phyloP scores from a whole-genome alignment of 2,329 filamentous ascomycete species.

The Macrophomina phaseolina region DNA sequence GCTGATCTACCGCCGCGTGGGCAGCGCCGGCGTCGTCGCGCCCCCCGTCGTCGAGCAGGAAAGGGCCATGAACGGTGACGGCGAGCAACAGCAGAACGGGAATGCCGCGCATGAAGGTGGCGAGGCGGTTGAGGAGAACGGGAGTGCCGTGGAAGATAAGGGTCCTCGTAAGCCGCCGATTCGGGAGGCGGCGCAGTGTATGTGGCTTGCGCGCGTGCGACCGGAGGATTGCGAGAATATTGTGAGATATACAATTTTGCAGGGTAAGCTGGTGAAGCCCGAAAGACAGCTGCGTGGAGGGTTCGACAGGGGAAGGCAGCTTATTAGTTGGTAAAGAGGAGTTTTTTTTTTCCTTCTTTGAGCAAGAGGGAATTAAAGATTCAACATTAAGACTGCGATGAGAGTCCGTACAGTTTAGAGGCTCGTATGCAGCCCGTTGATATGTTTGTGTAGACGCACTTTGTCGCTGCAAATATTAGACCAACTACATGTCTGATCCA shows the following conservation, averaged over 20 bases:
- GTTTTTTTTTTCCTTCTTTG: too few species aligned
- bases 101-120: conserved; percentile 41
- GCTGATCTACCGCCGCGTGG: conserved; percentile 78
- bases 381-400: background rate
- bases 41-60: conserved; percentile 29
- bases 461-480: background rate
- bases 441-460: background rate
- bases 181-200: conserved; percentile 75
- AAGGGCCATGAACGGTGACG: conserved; percentile 1
- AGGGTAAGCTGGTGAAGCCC: conserved; percentile 94
- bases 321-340: conserved; percentile 79
- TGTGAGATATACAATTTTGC: conserved; percentile 83
- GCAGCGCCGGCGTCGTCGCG: conserved; percentile 29
- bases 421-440: background rate
- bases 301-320: conserved; percentile 79
- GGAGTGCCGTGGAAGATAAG: conserved; percentile 45
- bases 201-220: conserved; percentile 84
- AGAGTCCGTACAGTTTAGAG: conserved; percentile 7
- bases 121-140: conserved; percentile 44
- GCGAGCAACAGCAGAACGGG: conserved; percentile 22
- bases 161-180: conserved; percentile 37
- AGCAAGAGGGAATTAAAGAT: background rate
- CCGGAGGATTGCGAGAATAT: conserved; percentile 95
- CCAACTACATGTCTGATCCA: background rate
- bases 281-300: conserved; percentile 84